These are phyloP conservation scores for Boechera stricta DNA, from an alignment of 345 rosid species.

Conservation along the genomic window DNA sequence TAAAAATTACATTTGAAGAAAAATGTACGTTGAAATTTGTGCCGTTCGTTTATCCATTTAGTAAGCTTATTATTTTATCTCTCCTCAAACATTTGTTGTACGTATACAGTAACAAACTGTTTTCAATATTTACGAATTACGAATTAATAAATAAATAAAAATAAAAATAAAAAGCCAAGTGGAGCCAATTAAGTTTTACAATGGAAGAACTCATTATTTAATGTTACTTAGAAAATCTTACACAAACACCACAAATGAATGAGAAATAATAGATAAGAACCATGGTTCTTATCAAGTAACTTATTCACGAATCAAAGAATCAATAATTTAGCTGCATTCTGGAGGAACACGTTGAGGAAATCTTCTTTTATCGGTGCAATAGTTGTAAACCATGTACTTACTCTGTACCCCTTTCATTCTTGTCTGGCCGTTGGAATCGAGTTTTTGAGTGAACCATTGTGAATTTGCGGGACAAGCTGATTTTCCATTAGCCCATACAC, in stretches of 20 bases:
- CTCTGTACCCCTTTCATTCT: slow-evolving; percentile 41
- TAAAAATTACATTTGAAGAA: no score
- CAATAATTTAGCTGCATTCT: slow-evolving; percentile 40
- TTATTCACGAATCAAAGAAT: slow-evolving; percentile 27
- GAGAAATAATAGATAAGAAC: not conserved
- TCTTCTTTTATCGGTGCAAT: slow-evolving; percentile 45
- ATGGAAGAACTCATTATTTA: not conserved
- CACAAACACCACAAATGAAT: slow-evolving; percentile 21
- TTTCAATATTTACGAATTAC: not conserved
- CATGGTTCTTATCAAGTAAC: not conserved
- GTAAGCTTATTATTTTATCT: not conserved
- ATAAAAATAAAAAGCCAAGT: not conserved
- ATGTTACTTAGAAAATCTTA: slow-evolving; percentile 1
- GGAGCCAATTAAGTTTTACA: not conserved
- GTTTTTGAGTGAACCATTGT: slow-evolving; percentile 40
- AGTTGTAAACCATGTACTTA: slow-evolving; percentile 47
- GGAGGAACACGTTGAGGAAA: slow-evolving; percentile 46
- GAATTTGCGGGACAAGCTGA: slow-evolving; percentile 39
- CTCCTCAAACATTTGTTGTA: not conserved
- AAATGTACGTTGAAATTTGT: not conserved
- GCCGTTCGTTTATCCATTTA: not conserved
- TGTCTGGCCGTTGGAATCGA: slow-evolving; percentile 13
- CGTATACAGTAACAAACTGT: not conserved
- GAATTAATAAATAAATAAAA: no score
- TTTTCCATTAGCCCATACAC: slow-evolving; percentile 46